These are phyloP conservation scores for Erysimum cheiranthoides DNA, from an alignment of 345 rosid genomes.

Conservation along the genomic window DNA sequence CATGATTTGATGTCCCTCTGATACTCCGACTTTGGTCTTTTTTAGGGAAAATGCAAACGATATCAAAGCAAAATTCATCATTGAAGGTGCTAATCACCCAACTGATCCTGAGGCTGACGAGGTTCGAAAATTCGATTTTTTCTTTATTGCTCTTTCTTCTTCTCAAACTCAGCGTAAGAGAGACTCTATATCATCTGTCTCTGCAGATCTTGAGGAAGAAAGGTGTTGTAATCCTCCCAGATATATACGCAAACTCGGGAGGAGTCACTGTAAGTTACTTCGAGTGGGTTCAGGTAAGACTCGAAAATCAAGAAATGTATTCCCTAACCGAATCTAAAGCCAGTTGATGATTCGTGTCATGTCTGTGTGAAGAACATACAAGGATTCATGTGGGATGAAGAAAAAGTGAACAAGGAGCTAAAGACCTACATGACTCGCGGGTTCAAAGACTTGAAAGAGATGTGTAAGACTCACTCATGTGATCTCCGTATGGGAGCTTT, in stretches of 20 bases:
- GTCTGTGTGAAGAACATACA: slow-evolving; percentile 75
- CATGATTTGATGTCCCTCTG: background rate
- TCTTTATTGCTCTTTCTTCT: slow-evolving; percentile 7
- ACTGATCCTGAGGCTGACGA: slow-evolving; percentile 98
- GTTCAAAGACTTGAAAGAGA: slow-evolving; percentile 79
- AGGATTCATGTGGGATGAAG: slow-evolving; percentile 98
- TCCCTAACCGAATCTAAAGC: background rate
- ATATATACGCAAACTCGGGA: slow-evolving; percentile 93
- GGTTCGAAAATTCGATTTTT: slow-evolving; percentile 50
- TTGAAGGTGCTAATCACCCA: slow-evolving; percentile 98
- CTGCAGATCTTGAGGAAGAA: slow-evolving; percentile 77
- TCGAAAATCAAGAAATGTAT: slow-evolving; percentile 10
- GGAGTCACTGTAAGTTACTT: slow-evolving; percentile 99
- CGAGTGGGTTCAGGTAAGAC: slow-evolving; percentile 95
- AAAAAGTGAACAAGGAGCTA: slow-evolving; percentile 83
- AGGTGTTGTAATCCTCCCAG: slow-evolving; percentile 94
- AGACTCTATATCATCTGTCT: background rate
- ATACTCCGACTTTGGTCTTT: slow-evolving; percentile 11
- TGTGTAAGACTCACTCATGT: slow-evolving; percentile 83
- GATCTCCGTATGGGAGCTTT: slow-evolving; percentile 99
- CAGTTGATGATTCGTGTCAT: background rate
- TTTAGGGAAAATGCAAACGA: slow-evolving; percentile 84
- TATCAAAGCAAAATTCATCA: slow-evolving; percentile 82
- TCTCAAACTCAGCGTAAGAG: background rate
- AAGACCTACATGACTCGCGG: slow-evolving; percentile 80